These are phyloP conservation scores for Globisporangium parvum DNA, from an alignment of 352 stramenopile genomes.

Conservation along the genomic window DNA sequence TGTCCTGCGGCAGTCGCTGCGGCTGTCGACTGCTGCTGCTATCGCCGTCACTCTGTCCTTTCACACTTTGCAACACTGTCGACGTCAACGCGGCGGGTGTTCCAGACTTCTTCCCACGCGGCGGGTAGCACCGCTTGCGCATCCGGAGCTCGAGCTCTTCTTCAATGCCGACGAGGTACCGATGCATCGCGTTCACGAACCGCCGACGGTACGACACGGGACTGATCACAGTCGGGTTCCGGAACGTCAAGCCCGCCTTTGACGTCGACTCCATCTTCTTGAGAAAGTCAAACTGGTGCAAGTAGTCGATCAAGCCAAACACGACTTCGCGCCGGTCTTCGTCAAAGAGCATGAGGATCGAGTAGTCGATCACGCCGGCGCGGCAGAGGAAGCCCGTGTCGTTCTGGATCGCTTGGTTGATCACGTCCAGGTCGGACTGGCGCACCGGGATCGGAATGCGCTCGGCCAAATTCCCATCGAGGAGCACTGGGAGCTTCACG, in stretches of 20 bases:
- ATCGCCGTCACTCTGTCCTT: not conserved
- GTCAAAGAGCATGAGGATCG: slow-evolving; percentile 79
- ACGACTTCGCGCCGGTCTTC: slow-evolving; percentile 70
- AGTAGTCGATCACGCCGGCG: slow-evolving; percentile 84
- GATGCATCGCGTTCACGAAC: slow-evolving; percentile 80
- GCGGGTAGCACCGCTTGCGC: slow-evolving; percentile 34
- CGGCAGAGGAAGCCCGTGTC: slow-evolving; percentile 71
- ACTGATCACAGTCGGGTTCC: slow-evolving; percentile 80
- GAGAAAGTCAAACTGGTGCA: slow-evolving; percentile 86
- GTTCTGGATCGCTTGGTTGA: slow-evolving; percentile 66
- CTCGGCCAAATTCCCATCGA: slow-evolving; percentile 79
- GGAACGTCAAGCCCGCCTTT: slow-evolving; percentile 78
- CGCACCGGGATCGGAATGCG: slow-evolving; percentile 73
- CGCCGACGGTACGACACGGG: slow-evolving; percentile 70
- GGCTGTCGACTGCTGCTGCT: not conserved
- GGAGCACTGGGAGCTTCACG: slow-evolving; percentile 56
- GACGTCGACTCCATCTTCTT: slow-evolving; percentile 89
- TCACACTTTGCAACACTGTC: not conserved
- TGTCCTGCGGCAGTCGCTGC: not conserved
- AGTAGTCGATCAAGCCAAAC: slow-evolving; percentile 79
- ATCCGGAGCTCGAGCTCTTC: slow-evolving; percentile 67
- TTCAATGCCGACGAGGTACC: slow-evolving; percentile 79
- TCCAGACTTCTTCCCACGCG: slow-evolving; percentile 6
- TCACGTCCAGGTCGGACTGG: slow-evolving; percentile 49
- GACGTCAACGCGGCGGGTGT: not conserved